phyloP scores from a whole-genome alignment of 306 rosid species.

The Fragaria ananassa region DNA sequence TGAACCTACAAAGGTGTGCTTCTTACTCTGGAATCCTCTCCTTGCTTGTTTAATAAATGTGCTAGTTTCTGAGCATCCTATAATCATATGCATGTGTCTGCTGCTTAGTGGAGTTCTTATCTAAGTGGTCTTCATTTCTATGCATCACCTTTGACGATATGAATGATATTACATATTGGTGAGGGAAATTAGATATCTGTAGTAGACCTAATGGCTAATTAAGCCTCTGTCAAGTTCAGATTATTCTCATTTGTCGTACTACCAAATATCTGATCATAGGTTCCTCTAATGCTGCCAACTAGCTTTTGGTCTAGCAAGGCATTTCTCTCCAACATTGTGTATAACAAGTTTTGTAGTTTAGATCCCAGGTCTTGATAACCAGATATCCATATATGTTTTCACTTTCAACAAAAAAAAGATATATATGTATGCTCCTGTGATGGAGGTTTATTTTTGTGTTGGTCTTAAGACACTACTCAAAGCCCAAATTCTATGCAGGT shows the following conservation, averaged over 20 bases:
- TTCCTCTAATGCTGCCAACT: slow-evolving; percentile 3
- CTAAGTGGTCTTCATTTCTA: not conserved
- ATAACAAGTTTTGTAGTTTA: not conserved
- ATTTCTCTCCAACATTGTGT: not conserved
- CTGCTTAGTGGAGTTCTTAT: not conserved
- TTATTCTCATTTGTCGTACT: not conserved
- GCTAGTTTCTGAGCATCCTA: not conserved
- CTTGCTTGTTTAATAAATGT: not conserved
- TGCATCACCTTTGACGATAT: not conserved
- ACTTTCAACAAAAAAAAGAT: not conserved
- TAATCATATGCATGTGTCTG: not conserved
- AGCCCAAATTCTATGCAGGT: slow-evolving; percentile 48
- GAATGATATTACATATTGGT: not conserved
- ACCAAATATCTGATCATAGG: not conserved
- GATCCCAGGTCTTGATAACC: not conserved
- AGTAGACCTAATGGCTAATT: not conserved
- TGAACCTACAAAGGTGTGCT: slow-evolving; percentile 69
- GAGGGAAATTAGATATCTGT: not conserved
- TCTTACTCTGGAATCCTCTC: slow-evolving; percentile 11
- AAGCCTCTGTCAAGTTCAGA: not conserved
- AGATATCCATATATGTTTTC: not conserved
- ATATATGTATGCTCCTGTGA: not conserved
- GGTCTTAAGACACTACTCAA: slow-evolving; percentile 19
- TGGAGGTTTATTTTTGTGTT: not conserved
- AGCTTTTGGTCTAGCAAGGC: not conserved